These are phyloP conservation scores for Passalora sequoiae DNA, from an alignment of 2,329 filamentous ascomycete genomes.

Conservation along the genomic window DNA sequence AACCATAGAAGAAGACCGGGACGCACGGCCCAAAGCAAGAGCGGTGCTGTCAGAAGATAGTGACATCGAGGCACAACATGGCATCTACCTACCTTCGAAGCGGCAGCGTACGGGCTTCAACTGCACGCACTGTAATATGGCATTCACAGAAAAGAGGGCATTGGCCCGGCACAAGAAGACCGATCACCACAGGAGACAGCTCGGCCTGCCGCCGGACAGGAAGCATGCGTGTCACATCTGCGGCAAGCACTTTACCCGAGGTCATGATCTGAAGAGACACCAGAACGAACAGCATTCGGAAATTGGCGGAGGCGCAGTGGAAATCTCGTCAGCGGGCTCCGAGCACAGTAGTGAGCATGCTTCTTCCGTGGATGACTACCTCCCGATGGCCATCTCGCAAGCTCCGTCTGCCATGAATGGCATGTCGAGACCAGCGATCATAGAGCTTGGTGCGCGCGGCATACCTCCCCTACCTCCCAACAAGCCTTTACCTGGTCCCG, in stretches of 20 bases:
- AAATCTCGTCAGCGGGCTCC: conserved; percentile 5
- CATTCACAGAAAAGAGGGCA: conserved; percentile 27
- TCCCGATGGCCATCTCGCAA: background rate
- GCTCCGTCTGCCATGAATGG: background rate
- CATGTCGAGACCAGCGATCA: background rate
- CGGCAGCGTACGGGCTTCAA: conserved; percentile 11
- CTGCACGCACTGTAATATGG: conserved; percentile 18
- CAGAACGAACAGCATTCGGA: conserved; percentile 24
- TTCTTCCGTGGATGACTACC: background rate
- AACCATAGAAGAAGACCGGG: background rate
- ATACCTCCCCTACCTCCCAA: background rate
- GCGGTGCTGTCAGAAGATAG: background rate
- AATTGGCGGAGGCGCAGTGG: background rate
- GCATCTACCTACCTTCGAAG: conserved; percentile 13
- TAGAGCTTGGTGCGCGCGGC: background rate
- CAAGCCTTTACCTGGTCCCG: background rate
- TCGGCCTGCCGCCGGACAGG: conserved; percentile 22
- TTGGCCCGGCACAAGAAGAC: conserved; percentile 26
- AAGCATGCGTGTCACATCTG: conserved; percentile 24
- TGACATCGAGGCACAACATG: conserved; percentile 5
- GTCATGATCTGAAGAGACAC: conserved; percentile 26
- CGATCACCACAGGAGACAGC: conserved; percentile 23
- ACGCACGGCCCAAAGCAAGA: background rate
- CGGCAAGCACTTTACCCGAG: conserved; percentile 23
- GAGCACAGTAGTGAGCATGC: conserved; percentile 5